Evolutionary conservation across 2,329 filamentous ascomycete genomes (phyloP), one percentile per base, ranked within the genome.

Genomic region (Dissoconium aciculare): DNA sequence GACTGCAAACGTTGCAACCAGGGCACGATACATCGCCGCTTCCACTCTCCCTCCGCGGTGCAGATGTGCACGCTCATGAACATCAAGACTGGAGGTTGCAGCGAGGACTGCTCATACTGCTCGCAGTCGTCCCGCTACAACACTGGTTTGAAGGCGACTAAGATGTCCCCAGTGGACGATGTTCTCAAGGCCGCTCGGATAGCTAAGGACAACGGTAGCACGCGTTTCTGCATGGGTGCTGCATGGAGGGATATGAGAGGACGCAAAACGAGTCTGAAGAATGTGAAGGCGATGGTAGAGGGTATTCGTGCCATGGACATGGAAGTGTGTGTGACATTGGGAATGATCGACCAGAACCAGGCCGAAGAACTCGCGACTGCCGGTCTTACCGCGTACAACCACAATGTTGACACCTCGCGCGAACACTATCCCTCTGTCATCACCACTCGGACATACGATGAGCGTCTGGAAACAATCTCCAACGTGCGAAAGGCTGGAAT

Each of bases 41-140:
- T 91, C 62, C 84, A 92, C 59, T 70, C 80, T 49, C 80, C 84
- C 5, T 66, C 74, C 27, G 75, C 81, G 15, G 81, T 93, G 40
- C 84, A 93, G 57, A 78, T 92, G 58, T 93, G 84, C 62, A 93
- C 84, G 0, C 66, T 93, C 35, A 91, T 92, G 80, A 92, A 91
- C 64, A 93, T 93, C 64, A 93, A 93, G 55, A 91, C 82, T 5
- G 84, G 84, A 32, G 84, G 84, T 28, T 93, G 84, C 59, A 83
- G 73, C 45, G 84, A 92, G 56, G 84, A 93, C 57, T 93, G 84
- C 60, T 82, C 78, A 14, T 93, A 93, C 69, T 92, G 83, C 55
- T 80, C 83, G 2, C 83, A 92, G 57, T 85, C 83, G 4, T 83
- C 80, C 4, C 76, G 80, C 15, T 78, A 92, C 66, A 57, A 64